Percentiles rank a stretch among this genome's conserved stretches.
Evolutionary conservation across 2,329 filamentous ascomycete genomes (phyloP).

Genomic region (Trichoderma sp.): DNA sequence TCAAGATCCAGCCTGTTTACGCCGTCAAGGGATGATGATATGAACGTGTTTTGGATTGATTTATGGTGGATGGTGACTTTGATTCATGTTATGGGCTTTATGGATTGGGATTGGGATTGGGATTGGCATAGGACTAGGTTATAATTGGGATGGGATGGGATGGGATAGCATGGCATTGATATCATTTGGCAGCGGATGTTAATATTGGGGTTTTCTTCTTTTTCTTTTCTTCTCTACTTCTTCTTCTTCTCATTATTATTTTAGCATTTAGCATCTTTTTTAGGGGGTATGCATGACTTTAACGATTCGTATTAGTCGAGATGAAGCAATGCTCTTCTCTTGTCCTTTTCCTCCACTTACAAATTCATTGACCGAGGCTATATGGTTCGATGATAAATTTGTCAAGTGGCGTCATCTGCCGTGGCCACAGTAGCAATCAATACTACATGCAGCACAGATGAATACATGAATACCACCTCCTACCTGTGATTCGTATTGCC

Average conservation of each 20-base stretch:
- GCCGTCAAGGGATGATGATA: not conserved
- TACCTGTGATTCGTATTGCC: not conserved
- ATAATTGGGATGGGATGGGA: not conserved
- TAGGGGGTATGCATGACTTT: not conserved
- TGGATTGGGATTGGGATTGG: not conserved
- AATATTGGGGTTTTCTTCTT: not conserved
- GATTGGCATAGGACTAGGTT: not conserved
- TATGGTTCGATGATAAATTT: not conserved
- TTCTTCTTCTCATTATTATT: not conserved
- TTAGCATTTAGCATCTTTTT: not conserved
- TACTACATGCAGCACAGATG: not conserved
- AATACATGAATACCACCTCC: not conserved
- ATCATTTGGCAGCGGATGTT: not conserved
- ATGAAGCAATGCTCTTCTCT: not conserved
- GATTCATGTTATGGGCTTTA: not conserved
- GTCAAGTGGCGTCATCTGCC: not conserved
- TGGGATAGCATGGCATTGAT: not conserved
- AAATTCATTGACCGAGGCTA: not conserved
- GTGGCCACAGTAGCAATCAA: not conserved
- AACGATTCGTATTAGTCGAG: not conserved
- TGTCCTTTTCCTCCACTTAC: not conserved
- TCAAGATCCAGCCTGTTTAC: not conserved
- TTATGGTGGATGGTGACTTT: not conserved
- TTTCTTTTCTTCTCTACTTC: not conserved
- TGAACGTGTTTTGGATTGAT: not conserved